Conservation (phyloP, 176 grass and related monocot genomes). For the Cenchrus purpureus region DNA sequence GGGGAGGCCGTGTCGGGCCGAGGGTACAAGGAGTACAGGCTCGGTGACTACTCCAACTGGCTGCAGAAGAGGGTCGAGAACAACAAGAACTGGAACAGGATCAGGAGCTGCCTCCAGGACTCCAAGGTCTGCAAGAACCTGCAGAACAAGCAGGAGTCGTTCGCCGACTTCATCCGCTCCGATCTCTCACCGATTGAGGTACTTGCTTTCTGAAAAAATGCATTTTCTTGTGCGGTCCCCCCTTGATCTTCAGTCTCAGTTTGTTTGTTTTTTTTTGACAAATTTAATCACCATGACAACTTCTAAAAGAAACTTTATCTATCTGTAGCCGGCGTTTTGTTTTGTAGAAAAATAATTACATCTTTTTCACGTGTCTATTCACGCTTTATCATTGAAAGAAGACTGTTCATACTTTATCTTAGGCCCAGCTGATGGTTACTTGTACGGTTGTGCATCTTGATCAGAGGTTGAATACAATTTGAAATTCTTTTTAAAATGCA, state of each 20-base stretch:
- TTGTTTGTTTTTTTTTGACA: background rate
- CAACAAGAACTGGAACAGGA: slow-evolving; percentile 65
- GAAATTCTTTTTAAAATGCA: background rate
- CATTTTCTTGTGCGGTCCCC: background rate
- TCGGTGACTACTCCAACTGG: slow-evolving; percentile 94
- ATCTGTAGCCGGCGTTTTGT: too few relatives aligned
- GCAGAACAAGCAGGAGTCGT: slow-evolving; percentile 20
- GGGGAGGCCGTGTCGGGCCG: slow-evolving; percentile 62
- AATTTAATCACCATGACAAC: background rate
- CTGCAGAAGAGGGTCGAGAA: slow-evolving; percentile 72
- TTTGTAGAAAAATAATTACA: too few relatives aligned
- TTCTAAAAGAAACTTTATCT: too few relatives aligned
- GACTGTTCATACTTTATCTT: background rate
- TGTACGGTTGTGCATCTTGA: slow-evolving; percentile 19
- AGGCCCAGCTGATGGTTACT: slow-evolving; percentile 28
- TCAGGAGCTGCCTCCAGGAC: slow-evolving; percentile 72
- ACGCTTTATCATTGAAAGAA: background rate
- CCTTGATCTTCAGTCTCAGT: background rate
- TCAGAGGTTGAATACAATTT: background rate
- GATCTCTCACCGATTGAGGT: slow-evolving; percentile 87
- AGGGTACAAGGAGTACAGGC: slow-evolving; percentile 81
- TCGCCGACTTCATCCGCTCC: slow-evolving; percentile 41
- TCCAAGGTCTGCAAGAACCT: slow-evolving; percentile 71
- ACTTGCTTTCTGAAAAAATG: background rate
- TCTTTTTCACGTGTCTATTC: background rate